phyloP scores from a whole-genome alignment of 306 rosid species.

The Morella rubra region DNA sequence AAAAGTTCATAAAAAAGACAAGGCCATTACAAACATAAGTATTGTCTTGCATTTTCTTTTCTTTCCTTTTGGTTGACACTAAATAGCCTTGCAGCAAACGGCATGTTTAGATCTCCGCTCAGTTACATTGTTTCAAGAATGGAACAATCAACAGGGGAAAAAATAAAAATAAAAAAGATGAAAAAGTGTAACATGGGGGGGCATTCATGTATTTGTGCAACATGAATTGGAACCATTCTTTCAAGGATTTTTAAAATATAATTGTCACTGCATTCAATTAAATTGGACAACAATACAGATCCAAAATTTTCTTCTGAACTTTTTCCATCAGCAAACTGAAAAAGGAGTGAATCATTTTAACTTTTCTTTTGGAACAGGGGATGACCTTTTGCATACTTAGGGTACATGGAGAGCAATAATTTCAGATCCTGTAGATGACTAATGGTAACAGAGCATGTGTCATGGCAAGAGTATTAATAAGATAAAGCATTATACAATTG shows the following conservation, averaged over 20 bases:
- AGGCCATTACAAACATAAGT: background rate
- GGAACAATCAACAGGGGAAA: background rate
- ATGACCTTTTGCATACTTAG: background rate
- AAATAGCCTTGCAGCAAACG: background rate
- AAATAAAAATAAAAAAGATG: too few species aligned
- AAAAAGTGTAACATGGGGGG: background rate
- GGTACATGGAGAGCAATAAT: background rate
- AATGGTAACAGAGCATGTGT: background rate
- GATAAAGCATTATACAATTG: background rate
- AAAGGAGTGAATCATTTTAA: background rate
- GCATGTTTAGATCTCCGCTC: background rate
- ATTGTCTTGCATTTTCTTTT: background rate
- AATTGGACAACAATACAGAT: background rate
- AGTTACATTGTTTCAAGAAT: background rate
- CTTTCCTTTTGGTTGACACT: background rate
- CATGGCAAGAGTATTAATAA: background rate
- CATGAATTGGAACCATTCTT: background rate
- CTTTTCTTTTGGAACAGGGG: background rate
- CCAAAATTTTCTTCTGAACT: background rate
- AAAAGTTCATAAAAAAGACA: background rate
- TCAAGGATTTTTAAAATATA: background rate
- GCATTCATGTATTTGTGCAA: background rate
- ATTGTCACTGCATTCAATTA: background rate
- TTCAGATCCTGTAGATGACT: background rate
- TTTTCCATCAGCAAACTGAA: background rate